Evolutionary conservation across 1,139 yeast genomes (phyloP).

Genomic region (Taphrina betulina): DNA sequence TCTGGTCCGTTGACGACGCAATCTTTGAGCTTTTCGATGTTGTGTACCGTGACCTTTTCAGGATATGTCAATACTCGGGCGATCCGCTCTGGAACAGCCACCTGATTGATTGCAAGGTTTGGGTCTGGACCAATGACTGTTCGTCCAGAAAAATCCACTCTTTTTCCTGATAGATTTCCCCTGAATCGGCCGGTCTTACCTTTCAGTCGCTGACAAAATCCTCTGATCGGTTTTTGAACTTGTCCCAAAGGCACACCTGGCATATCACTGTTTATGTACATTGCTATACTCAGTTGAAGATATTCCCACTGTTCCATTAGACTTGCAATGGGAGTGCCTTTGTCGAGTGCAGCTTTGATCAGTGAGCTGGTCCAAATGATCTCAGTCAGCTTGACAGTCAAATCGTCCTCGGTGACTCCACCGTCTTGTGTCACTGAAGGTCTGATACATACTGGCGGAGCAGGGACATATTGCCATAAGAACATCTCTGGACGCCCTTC

Average conservation of each 20-base stretch:
- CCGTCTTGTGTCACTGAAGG: constrained; percentile 97
- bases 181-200: constrained; percentile 99
- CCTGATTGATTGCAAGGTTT: constrained; percentile 78
- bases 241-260: constrained; percentile 47
- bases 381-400: constrained; percentile 93
- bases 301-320: constrained; percentile 99
- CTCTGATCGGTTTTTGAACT: constrained; percentile 72
- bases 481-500: constrained; percentile 97
- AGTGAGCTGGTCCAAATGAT: constrained; percentile 93
- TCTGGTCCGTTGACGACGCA: constrained; percentile 83
- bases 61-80: constrained; percentile 96
- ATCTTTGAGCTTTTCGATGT: constrained; percentile 69
- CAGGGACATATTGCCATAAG: constrained; percentile 95
- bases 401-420: constrained; percentile 91
- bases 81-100: constrained; percentile 95
- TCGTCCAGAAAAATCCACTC: constrained; percentile 98
- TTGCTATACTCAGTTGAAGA: constrained; percentile 88
- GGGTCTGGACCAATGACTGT: constrained; percentile 99
- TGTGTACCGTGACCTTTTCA: constrained; percentile 87
- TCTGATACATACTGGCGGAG: constrained; percentile 97
- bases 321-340: constrained; percentile 87
- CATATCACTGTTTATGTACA: constrained; percentile 95
- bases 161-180: constrained; percentile 95
- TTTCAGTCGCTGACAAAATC: constrained; percentile 92
- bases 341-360: constrained; percentile 90